Conservation (phyloP, 2,329 filamentous ascomycete species). For the Sordariomycetes sp. region DNA sequence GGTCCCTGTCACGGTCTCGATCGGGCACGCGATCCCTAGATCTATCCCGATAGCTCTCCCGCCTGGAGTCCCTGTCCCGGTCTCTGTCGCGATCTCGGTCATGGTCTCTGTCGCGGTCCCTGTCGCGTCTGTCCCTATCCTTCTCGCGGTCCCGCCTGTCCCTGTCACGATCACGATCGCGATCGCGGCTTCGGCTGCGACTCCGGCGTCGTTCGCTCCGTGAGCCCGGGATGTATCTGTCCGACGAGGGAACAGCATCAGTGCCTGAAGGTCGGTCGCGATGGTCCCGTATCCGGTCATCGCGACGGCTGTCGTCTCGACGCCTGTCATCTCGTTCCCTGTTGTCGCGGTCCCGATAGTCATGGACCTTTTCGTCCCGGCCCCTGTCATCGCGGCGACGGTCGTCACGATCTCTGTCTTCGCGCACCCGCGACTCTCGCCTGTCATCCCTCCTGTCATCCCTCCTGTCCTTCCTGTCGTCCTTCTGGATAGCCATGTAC, state of each 20-base stretch:
- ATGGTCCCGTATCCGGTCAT: no score
- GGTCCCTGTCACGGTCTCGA: constrained; percentile 30
- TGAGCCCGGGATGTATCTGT: constrained; percentile 37
- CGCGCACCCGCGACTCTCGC: no score
- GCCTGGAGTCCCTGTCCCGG: constrained; percentile 18
- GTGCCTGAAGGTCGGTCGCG: no score
- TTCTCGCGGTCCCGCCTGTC: constrained; percentile 21
- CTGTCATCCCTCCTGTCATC: no score
- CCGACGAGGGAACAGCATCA: no score
- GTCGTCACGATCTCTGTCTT: no score
- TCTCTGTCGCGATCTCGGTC: constrained; percentile 19
- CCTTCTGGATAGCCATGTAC: constrained; percentile 52
- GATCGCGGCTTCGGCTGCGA: constrained; percentile 21
- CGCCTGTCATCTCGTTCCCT: background rate
- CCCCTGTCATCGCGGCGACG: no score
- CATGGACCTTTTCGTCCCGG: no score
- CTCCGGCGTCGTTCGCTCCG: constrained; percentile 29
- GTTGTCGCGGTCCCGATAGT: no score
- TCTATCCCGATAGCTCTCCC: constrained; percentile 18
- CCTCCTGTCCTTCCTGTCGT: no score
- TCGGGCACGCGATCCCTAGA: constrained; percentile 18
- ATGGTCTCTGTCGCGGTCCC: constrained; percentile 30
- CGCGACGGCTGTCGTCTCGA: constrained; percentile 17
- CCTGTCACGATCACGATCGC: constrained; percentile 16
- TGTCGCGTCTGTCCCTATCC: constrained; percentile 31